Base-by-base conservation (phyloP, 371 early-diverging fungal species). In the Mortierella sp. region DNA sequence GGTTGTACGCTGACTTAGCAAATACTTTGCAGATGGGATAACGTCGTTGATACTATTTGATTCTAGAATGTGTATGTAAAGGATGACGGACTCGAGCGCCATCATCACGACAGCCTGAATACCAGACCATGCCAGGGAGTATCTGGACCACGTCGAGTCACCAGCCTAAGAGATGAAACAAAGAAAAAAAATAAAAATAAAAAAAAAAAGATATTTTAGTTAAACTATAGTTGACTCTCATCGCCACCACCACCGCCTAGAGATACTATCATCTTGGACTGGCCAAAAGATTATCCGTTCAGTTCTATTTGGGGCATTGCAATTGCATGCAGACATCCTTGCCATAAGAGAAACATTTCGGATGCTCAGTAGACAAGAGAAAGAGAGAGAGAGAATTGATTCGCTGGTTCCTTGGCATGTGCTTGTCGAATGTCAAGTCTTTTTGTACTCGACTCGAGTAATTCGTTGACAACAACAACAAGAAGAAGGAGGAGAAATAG, bases 31-130 rank as follows among this genome's bases (percentile, higher is more conserved):
- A 8, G 63, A 22, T 3, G 3, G 36, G 32, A 83, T 63, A 16
- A 65, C 76, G 1, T 0, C 10, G 55, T 65, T n/a, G 55, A 77
- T 84, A 21, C 71, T 71, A 10, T 33, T 1, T 10, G 63, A 60
- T 63, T 84, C 74, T 45, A 41, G 58, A 41, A 45, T n/a, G 47
- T 76, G 77, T 4, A 76, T 52, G 11, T 50, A 45, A 48, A 82
- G 73, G n/a, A 84, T 75, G 65, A 77, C 58, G 0, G 78, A 60
- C 69, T 84, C 84, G 28, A 84, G 70, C 5, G 76, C 78, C 22
- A 77, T 48, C 7, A 82, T 82, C 2, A 76, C 47, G 50, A 82
- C 60, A 0, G 81, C 77, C 69, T 84, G 84, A 53, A 82, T 69
- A 28, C 78, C 64, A 57, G 84, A 82, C 66, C 78, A 77, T 43